Evolutionary conservation across 805 yeast species (phyloP).

Genomic region (Lipomyces orientalis): DNA sequence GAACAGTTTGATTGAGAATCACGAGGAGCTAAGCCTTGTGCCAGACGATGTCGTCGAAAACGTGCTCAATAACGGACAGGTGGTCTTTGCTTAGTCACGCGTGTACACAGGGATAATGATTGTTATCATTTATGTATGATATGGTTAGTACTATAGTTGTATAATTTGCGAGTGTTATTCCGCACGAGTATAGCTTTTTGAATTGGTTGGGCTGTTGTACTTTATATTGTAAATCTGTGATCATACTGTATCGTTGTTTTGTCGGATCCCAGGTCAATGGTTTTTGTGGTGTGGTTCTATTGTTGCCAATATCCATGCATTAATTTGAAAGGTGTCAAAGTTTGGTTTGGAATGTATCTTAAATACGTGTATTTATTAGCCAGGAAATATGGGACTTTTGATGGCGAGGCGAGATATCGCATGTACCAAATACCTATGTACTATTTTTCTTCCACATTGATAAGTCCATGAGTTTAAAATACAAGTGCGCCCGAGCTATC

Average conservation of each 20-base stretch:
- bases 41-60: constrained; percentile 64
- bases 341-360: constrained; percentile 2
- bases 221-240: constrained; percentile 5
- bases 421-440: not conserved
- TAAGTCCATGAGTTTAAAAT: not conserved
- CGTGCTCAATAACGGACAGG: not conserved
- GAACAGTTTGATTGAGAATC: constrained; percentile 77
- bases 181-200: not conserved
- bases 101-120: no score
- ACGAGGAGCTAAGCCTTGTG: constrained; percentile 76
- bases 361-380: not conserved
- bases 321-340: not conserved
- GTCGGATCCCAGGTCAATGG: not conserved
- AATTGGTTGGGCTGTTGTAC: constrained; percentile 3
- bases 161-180: not conserved
- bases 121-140: not conserved
- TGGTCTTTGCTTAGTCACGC: not conserved
- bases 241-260: not conserved
- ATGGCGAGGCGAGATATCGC: not conserved
- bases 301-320: not conserved
- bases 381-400: not conserved
- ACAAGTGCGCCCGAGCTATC: not conserved
- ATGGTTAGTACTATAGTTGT: constrained; percentile 1
- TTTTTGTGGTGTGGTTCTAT: not conserved
- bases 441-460: not conserved